Evolutionary conservation across 768 basidiomycete species (phyloP).

Genomic region (Leccinum imitatum): DNA sequence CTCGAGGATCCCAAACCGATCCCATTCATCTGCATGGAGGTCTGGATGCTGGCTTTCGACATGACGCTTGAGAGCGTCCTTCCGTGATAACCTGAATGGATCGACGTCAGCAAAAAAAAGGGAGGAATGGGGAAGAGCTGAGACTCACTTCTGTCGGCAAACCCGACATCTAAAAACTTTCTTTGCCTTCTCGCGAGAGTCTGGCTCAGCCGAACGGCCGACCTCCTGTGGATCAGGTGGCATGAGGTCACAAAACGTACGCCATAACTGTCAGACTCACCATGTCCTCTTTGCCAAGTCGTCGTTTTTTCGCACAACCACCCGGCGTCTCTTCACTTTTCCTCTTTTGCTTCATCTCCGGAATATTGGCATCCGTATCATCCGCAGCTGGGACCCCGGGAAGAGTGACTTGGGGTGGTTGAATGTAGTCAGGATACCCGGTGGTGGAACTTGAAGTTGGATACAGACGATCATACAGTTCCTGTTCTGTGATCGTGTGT

Average conservation of each 20-base stretch:
- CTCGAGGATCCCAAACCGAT: not conserved
- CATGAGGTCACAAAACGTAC: not conserved
- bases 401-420: not conserved
- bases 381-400: not conserved
- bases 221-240: not conserved
- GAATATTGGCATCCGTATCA: not conserved
- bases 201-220: not conserved
- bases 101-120: not conserved
- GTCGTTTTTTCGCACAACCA: not conserved
- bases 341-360: not conserved
- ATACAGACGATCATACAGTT: no score
- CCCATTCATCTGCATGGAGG: not conserved
- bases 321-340: no score
- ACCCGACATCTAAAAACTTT: not conserved
- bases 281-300: not conserved
- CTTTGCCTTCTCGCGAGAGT: not conserved
- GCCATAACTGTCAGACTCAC: not conserved
- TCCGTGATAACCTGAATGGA: constrained; percentile 7
- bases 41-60: not conserved
- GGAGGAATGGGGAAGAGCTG: no score
- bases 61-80: constrained; percentile 12
- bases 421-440: no score
- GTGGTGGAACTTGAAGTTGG: no score
- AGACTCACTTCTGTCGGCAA: not conserved
- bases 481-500: no score